phyloP scores from a whole-genome alignment of 2,329 filamentous ascomycete genomes.

The Cordyceps cicadae region DNA sequence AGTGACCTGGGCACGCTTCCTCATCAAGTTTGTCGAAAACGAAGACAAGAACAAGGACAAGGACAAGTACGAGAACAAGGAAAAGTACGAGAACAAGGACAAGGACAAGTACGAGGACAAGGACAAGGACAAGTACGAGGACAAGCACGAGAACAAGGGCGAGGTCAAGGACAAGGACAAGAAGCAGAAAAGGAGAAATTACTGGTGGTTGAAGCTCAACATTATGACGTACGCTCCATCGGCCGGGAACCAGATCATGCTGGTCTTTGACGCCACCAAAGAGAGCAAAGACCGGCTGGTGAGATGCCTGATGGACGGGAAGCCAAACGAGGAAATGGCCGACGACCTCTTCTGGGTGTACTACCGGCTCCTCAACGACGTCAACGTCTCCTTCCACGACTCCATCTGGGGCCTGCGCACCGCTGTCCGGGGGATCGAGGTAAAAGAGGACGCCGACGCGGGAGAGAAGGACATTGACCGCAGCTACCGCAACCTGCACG shows the following conservation, averaged over 20 bases:
- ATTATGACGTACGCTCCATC: slow-evolving; percentile 22
- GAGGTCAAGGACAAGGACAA: too few species aligned
- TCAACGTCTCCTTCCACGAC: slow-evolving; percentile 24
- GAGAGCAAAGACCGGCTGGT: slow-evolving; percentile 1
- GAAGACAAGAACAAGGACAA: slow-evolving; percentile 18
- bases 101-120: too few species aligned
- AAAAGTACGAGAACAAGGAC: too few species aligned
- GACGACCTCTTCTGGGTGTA: slow-evolving; percentile 31
- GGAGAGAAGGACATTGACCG: background rate
- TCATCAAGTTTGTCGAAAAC: slow-evolving; percentile 20
- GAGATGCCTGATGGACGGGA: background rate
- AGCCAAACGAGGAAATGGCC: slow-evolving; percentile 9
- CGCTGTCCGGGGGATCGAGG: slow-evolving; percentile 23
- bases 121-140: too few species aligned
- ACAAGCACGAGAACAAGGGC: too few species aligned
- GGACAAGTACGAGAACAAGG: too few species aligned
- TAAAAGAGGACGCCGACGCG: slow-evolving; percentile 22
- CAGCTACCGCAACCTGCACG: slow-evolving; percentile 31
- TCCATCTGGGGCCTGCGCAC: slow-evolving; percentile 33
- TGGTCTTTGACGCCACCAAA: slow-evolving; percentile 24
- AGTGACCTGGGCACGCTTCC: slow-evolving; percentile 28
- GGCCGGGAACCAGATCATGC: slow-evolving; percentile 18
- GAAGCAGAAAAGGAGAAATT: too few species aligned
- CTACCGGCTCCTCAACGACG: slow-evolving; percentile 20
- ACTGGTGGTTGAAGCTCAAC: slow-evolving; percentile 32